Conservation (phyloP, 1,284 basidiomycete genomes). For the Cryptococcus depauperatus region DNA sequence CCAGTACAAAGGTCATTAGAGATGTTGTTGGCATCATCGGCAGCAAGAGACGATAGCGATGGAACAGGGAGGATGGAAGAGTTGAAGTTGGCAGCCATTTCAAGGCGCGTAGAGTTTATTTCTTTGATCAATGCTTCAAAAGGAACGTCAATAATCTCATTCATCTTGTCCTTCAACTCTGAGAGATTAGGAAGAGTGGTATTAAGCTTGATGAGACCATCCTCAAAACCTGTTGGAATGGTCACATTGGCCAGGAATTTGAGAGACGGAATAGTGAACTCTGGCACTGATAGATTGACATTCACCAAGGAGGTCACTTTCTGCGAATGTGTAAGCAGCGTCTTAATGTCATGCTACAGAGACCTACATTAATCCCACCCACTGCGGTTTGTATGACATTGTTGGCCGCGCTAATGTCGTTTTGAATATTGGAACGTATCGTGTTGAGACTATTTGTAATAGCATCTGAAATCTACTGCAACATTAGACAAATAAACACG, state of each 20-base stretch:
- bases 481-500: not conserved
- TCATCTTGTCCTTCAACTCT: slow-evolving; percentile 64
- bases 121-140: slow-evolving; percentile 77
- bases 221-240: slow-evolving; percentile 70
- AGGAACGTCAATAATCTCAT: slow-evolving; percentile 67
- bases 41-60: slow-evolving; percentile 36
- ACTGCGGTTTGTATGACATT: slow-evolving; percentile 59
- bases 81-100: slow-evolving; percentile 55
- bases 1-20: slow-evolving; percentile 53
- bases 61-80: slow-evolving; percentile 62
- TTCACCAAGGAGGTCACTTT: slow-evolving; percentile 55
- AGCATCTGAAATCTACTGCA: slow-evolving; percentile 60
- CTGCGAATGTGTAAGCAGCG: not conserved
- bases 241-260: slow-evolving; percentile 65
- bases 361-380: slow-evolving; percentile 54
- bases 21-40: slow-evolving; percentile 17
- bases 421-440: slow-evolving; percentile 62
- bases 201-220: slow-evolving; percentile 66
- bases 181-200: slow-evolving; percentile 68
- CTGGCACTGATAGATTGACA: slow-evolving; percentile 56
- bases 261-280: slow-evolving; percentile 64
- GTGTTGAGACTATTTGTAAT: slow-evolving; percentile 56
- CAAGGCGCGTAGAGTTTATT: slow-evolving; percentile 75
- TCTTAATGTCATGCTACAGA: not conserved
- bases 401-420: slow-evolving; percentile 61